Base-by-base conservation (phyloP, 345 rosid species). In the Melastoma malabathricum region DNA sequence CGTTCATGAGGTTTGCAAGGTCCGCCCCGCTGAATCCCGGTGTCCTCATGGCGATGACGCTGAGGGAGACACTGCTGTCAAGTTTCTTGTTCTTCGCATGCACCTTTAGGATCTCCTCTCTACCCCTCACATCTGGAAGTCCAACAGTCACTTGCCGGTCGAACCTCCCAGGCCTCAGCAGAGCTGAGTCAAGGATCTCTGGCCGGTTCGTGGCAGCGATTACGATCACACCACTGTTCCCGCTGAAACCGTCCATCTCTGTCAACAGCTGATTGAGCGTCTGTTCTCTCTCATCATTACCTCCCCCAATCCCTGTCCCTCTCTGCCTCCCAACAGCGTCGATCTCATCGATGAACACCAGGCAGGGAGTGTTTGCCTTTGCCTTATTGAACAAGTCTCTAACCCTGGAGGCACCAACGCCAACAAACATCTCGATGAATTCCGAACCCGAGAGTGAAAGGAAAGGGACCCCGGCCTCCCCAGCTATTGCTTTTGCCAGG, bases 1-100 rank as follows among this genome's bases (percentile, higher is more conserved):
- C 95, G 52, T 86, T 82, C 86, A 82, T 75, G 9, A 86, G 77
- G 62, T 82, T 86, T 1, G 82, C 88, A 57, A 86, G 57, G 72
- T 86, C 96, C 17, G 89, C 96, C 13, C 96, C 86, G 34, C 89
- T 86, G 48, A 86, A 83, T 64, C 92, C 84, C 2, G 89, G 82
- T 1, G 96, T 83, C 63, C 92, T 75, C 84, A 70, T 70, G 39
- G 92, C 80, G 51, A 80, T 73, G 15, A 80, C 68, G 58, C 57
- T 52, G 2, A 76, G 72, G 20, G 75, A 68, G 5, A 83, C 79
- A 56, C 73, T 78, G 10, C 60, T 64, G 63, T 73, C 86, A 10
- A 86, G 79, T 56, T 81, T 83, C 79, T 83, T 86, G 63, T 62
- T 75, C 29, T 72, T 76, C 75, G 81, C 71, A 44, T 83, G 81